phyloP scores from a whole-genome alignment of 1,284 basidiomycete genomes.

The Cryptococcus maquisensis region DNA sequence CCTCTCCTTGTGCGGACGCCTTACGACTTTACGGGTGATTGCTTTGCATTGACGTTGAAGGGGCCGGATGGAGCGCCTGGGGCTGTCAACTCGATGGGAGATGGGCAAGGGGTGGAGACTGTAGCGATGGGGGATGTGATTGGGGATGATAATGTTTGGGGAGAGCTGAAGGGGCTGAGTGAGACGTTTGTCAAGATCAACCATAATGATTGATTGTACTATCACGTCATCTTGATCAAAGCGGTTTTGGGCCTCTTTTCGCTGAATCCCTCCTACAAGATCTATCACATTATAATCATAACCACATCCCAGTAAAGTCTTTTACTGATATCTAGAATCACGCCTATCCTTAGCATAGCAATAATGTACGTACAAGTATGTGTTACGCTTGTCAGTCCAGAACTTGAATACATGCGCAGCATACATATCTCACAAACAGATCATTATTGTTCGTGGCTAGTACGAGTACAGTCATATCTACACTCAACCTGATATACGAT shows the following conservation, averaged over 20 bases:
- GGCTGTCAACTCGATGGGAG: conserved; percentile 31
- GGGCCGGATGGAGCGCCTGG: conserved; percentile 41
- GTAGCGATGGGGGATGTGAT: conserved; percentile 27
- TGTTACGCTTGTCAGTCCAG: no score
- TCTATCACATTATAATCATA: not conserved
- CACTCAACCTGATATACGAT: not conserved
- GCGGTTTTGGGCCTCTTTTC: not conserved
- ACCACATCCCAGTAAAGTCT: no score
- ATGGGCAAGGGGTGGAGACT: conserved; percentile 41
- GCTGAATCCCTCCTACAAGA: not conserved
- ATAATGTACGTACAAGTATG: no score
- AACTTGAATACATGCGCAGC: no score
- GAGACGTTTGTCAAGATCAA: conserved; percentile 15
- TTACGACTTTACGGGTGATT: conserved; percentile 44
- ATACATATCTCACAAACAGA: no score
- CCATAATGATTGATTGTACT: not conserved
- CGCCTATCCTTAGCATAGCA: no score
- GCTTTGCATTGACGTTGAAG: conserved; percentile 42
- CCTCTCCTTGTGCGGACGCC: conserved; percentile 39
- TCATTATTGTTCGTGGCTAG: no score
- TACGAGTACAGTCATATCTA: not conserved
- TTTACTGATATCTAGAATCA: no score
- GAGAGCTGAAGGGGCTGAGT: conserved; percentile 16
- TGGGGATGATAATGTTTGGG: conserved; percentile 21
- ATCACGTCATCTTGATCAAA: no score